Base-by-base conservation (phyloP, 306 rosid species). In the Sesbania bispinosa region DNA sequence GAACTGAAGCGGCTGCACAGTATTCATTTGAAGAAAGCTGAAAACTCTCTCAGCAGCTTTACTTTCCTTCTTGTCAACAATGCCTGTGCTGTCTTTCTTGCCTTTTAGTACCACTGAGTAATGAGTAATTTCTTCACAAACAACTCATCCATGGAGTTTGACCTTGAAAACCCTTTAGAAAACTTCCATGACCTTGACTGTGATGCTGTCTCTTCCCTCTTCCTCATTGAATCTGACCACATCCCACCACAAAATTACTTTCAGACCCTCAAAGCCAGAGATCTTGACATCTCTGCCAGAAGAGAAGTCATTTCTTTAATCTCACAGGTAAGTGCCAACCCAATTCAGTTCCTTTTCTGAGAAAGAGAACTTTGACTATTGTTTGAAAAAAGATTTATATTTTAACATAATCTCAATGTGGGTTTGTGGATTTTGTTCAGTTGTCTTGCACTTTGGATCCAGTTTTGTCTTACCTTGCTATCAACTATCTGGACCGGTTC, bases 401-500 rank as follows among this genome's bases (percentile, higher is more conserved):
- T 4, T 27, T 27, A 2, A 27, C 30, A 23, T 41, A 24, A 63
- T 65, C 24, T 74, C 33, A 80, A n/a, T 29, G 9, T 52, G 52
- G 2, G 2, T 35, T 70, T 2, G 19, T 19, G 67, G 7, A 1
- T 7, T 45, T 9, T 43, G 20, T 73, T 74, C 84, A 93, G 96
- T 66, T 88, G 21, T 85, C 89, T 45, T 81, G 78, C 51, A 72
- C 75, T 71, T 78, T 84, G 23, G 96, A 83, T 76, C 88, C 95
- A 8, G 77, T 81, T 69, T 72, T 90, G 4, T 63, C 87, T 19
- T 93, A 90, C 84, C 86, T 93, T 2, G 96, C 98, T 13, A 79
- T 89, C 73, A 93, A 88, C 78, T 93, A 93, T 36, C 88, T 90
- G 27, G 98, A 93, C 79, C 97, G 97, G 13, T 88, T 88, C 83